Base-by-base conservation (phyloP, 2,329 filamentous ascomycete genomes). In the Penicillium sp. region DNA sequence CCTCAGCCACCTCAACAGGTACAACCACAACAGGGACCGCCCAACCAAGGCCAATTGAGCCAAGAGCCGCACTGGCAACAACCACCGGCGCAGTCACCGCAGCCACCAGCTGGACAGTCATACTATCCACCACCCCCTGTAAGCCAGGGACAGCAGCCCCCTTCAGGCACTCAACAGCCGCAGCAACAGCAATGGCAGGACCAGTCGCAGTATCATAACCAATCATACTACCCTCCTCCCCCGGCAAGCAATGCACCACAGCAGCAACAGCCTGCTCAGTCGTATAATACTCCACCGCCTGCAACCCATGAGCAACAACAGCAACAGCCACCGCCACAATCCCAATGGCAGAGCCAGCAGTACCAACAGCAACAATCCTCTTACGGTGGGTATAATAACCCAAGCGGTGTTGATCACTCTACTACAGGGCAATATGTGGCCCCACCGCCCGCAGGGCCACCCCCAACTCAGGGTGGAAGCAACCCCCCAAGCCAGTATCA, bases 371-470 rank as follows among this genome's bases (percentile, higher is more conserved):
- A 28, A 24, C 51, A 60, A 8, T 47, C 62, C 1, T 55, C 55
- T 3, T 58, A 52, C 11, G 59, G 63, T 11, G 54, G 53, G 12
- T 21, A 30, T 11, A 14, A 47, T 35, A 35, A 16, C 30, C 14
- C 30, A 35, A 16, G 5, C 16, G 30, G 14, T 16, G 30, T 35
- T 35, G 16, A 9, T 16, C 30, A 35, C 12, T 35, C 24, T 2
- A 35, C 56, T 5, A 12, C 65, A 65, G 52, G 68, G 8, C 63
- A 70, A 46, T 72, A 72, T 3, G 72, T 71, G 61, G 72, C 73
- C 8, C 73, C 72, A 24, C 73, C 72, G 14, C 73, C 72, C n/a
- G 61, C 71, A 24, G 72, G 72, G 3, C 65, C 66, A 21, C 65
- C 69, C 20, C 66, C 70, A 20, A 42, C 60, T 24, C 47, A 52